Base-by-base conservation (phyloP, 78 protist genomes). In the Protostelium mycophagum region DNA sequence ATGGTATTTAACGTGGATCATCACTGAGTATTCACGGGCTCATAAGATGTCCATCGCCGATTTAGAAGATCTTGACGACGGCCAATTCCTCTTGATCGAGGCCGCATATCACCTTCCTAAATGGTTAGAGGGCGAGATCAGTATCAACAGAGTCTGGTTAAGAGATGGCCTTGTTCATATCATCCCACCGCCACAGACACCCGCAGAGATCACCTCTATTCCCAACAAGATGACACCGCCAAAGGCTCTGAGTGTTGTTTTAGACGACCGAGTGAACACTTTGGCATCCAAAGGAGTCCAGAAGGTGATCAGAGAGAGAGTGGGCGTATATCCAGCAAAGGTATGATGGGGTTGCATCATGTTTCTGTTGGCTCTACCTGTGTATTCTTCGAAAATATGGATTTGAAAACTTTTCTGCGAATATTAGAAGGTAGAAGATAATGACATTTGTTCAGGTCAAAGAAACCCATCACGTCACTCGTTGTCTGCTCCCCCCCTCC, bases 41-140 rank as follows among this genome's bases (percentile, higher is more conserved):
- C 1, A 16, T 38, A 28, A 0, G 37, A 28, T 1, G 36, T 1
- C 36, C 1, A 1, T 1, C 34, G 87, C 5, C 37, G 37, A 31
- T 34, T 5, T 83, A 25, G 10, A 1, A 10, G 85, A 83, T 31
- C 37, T 31, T 28, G 85, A 37, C 38, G 95, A 93, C 84, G 95
- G 95, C 16, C 89, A 93, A 83, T 90, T 93, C 38, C 91, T 93
- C 28, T 89, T 93, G 38, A 86, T 93, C 38, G 95, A 93, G 87
- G 87, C 88, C 10, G 94, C 89, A 5, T 25, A 31, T 9, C n/a
- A 0, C 87, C 37, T 92, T 31, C 93, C 93, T 28, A 31, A 23
- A 25, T 90, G 92, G 94, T 28, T 88, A 23, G 31, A 38, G 5
- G 88, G 93, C 1, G 51, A 86, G 83, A 39, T 0, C 34, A 38